Evolutionary conservation across 164 flowering plant species (phyloP), one percentile per base, ranked within the genome.

Genomic region (Stephania cephalantha): DNA sequence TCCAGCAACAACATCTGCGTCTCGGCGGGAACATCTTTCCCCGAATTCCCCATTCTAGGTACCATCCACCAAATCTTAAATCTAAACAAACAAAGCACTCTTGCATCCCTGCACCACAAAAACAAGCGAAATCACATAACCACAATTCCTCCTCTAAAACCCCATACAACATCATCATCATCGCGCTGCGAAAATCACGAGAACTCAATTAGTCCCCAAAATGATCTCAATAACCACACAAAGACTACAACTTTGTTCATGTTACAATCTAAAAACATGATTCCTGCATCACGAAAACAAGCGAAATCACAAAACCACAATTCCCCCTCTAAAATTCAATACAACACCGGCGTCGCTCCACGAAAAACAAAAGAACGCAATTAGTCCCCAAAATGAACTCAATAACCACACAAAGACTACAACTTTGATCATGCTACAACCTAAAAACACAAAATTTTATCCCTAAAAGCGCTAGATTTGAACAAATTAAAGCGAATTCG

Each of bases 21-120:
- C 74, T 90, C 95, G 35, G 82, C 2, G 9, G 95, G 95, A 77
- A 90, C 73, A 70, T 89, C 91, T 10, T 84, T 84, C 71, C 86
- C 92, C 2, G 85, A 82, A 58, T 77, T 81, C 46, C 92, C 92
- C 71, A 88, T 66, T 72, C 88, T 70, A 5, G 87, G 92, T 69
- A 86, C 79, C 95, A 90, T 89, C 95, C 92, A 89, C 85, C 86
- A 90, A 13, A 90, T n/a, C 61, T 88, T 90, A 70, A 88, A 90
- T 63, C 92, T 76, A 66, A 83, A 88, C 65, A 86, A 80, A 63
- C 85, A 74, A 5, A 89, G 65, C 7, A 89, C 55, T 78, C 89
- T 84, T 17, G 77, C 73, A 76, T 83, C 88, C 81, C 90, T 86
- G 86, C 79, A 83, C 55, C 73, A 77, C 13, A 20, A 75, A 68